These are phyloP conservation scores for Rubus parviflorus DNA, from an alignment of 306 rosid genomes.

Conservation along the genomic window DNA sequence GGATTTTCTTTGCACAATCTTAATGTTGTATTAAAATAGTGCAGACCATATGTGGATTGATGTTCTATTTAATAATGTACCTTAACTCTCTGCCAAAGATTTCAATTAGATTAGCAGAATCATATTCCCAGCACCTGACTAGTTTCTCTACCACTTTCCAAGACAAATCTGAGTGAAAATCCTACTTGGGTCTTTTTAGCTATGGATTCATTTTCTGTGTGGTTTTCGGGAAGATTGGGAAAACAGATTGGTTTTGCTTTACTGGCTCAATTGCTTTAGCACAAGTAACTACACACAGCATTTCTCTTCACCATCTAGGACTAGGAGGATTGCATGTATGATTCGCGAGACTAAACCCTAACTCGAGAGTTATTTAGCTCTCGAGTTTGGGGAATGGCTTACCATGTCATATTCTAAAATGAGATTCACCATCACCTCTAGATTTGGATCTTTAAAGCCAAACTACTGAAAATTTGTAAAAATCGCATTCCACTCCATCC, in stretches of 20 bases:
- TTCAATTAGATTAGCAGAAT: not conserved
- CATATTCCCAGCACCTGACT: slow-evolving; percentile 10
- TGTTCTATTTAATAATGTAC: not conserved
- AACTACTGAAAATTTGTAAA: not conserved
- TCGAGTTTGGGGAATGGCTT: not conserved
- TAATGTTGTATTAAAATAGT: not conserved
- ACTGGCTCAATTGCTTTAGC: not conserved
- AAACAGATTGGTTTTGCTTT: not conserved
- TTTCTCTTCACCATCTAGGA: not conserved
- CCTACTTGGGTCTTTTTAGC: not conserved
- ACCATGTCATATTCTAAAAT: not conserved
- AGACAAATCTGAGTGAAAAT: not conserved
- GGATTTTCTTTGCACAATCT: not conserved
- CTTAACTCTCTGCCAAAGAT: not conserved
- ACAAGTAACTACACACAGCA: not conserved
- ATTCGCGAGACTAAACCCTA: not conserved
- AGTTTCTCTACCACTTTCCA: not conserved
- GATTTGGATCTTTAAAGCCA: not conserved
- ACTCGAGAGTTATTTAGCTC: not conserved
- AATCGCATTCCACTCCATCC: not conserved
- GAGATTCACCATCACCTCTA: not conserved
- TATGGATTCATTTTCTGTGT: not conserved
- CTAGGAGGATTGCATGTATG: not conserved
- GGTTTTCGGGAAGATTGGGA: not conserved
- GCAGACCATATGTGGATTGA: slow-evolving; percentile 1